phyloP scores from a whole-genome alignment of 768 basidiomycete genomes.

The Amanita molliuscula region DNA sequence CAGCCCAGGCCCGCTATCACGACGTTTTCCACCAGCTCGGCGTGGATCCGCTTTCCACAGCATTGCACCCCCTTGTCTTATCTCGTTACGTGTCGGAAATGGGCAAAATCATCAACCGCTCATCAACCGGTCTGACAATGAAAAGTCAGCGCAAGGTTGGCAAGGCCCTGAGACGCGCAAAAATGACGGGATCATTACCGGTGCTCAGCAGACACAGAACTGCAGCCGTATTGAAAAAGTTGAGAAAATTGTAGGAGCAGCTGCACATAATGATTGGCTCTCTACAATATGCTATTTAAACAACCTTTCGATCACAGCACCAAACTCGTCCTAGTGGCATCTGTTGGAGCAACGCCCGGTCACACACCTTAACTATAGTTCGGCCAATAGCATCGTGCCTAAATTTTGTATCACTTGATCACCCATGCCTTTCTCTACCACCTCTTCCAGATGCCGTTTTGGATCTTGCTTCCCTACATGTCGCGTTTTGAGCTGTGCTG shows the following conservation, averaged over 20 bases:
- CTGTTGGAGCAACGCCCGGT: conserved; percentile 7
- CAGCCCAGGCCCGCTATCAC: conserved; percentile 36
- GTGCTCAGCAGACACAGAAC: conserved; percentile 25
- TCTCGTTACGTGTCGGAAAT: conserved; percentile 55
- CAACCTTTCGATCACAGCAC: too few species aligned
- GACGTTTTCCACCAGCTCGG: conserved; percentile 67
- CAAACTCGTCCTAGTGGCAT: too few species aligned
- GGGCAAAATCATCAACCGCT: conserved; percentile 71
- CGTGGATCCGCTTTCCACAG: conserved; percentile 67
- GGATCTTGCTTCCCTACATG: conserved; percentile 98
- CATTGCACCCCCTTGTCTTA: conserved; percentile 50
- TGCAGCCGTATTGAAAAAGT: not conserved
- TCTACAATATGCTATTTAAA: too few species aligned
- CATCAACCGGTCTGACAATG: conserved; percentile 61
- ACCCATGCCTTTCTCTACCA: conserved; percentile 96
- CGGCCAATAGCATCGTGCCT: conserved; percentile 90
- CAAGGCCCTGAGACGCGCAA: conserved; percentile 82
- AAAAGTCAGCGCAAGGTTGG: conserved; percentile 70
- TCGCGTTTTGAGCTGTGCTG: conserved; percentile 92
- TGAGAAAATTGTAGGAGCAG: too few species aligned
- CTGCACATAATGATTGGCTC: too few species aligned
- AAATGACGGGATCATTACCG: conserved; percentile 85
- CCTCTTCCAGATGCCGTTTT: conserved; percentile 94
- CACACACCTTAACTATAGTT: conserved; percentile 45
- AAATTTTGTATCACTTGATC: conserved; percentile 94